Conservation (phyloP, 805 yeast species). For the Hyphopichia homilentoma region DNA sequence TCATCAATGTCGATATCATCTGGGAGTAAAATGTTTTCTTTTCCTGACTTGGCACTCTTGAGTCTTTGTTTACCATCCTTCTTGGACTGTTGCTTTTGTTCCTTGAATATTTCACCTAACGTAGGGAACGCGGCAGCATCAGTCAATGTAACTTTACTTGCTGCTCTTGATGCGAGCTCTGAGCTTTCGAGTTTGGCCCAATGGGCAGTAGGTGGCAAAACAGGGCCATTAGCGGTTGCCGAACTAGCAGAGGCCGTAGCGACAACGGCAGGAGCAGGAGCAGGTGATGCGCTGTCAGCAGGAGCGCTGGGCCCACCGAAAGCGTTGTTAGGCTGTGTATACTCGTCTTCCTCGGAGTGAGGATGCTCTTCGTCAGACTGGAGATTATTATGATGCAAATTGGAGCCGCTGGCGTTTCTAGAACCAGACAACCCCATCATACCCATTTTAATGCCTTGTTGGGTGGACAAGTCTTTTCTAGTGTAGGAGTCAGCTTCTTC, state of each 20-base stretch:
- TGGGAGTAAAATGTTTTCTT: constrained; percentile 31
- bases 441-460: constrained; percentile 60
- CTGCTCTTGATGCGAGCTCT: constrained; percentile 36
- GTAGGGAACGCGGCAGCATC: constrained; percentile 59
- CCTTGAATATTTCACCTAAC: constrained; percentile 44
- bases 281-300: constrained; percentile 3
- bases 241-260: constrained; percentile 8
- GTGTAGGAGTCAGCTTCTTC: constrained; percentile 98
- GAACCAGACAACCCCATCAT: constrained; percentile 31
- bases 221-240: constrained; percentile 31
- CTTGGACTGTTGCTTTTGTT: constrained; percentile 30
- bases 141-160: constrained; percentile 34
- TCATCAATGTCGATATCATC: constrained; percentile 51
- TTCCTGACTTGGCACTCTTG: constrained; percentile 25
- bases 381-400: neutral
- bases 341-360: constrained; percentile 11
- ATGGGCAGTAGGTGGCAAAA: constrained; percentile 69
- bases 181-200: constrained; percentile 45
- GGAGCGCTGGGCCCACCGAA: constrained; percentile 10
- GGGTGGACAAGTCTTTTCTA: constrained; percentile 80
- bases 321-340: neutral
- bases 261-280: constrained; percentile 9
- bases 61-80: constrained; percentile 24
- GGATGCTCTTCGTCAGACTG: constrained; percentile 1
- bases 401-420: constrained; percentile 5